phyloP scores from a whole-genome alignment of 2,329 filamentous ascomycete species.

The Cordyceps fumosorosea region DNA sequence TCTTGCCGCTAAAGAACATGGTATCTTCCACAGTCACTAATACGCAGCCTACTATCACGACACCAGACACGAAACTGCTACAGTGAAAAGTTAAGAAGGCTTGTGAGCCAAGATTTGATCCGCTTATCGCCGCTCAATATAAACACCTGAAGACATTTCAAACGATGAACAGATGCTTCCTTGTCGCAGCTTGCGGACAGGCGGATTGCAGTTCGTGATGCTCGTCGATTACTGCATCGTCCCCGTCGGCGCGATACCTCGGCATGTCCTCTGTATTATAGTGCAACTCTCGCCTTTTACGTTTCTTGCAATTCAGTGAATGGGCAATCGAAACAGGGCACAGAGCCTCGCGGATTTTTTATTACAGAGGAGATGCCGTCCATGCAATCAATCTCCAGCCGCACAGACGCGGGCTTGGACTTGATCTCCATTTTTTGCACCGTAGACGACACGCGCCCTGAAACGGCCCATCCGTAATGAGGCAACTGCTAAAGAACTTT shows the following conservation, averaged over 20 bases:
- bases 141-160: not conserved
- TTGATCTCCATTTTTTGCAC: not conserved
- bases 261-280: not conserved
- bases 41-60: too few relatives aligned
- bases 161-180: not conserved
- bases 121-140: too few relatives aligned
- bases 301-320: not conserved
- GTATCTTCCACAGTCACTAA: too few relatives aligned
- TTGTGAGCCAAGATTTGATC: too few relatives aligned
- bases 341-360: not conserved
- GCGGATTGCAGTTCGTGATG: not conserved
- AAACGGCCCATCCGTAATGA: not conserved
- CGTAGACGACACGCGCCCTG: not conserved
- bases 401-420: conserved; percentile 9
- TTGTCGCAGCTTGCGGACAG: not conserved
- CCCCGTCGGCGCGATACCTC: not conserved
- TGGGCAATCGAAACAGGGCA: not conserved
- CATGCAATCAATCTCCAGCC: not conserved
- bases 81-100: too few relatives aligned
- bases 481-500: not conserved
- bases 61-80: too few relatives aligned
- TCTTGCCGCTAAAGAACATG: too few relatives aligned
- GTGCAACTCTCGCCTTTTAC: not conserved
- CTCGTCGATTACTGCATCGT: not conserved
- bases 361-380: not conserved